Evolutionary conservation across 2,329 filamentous ascomycete species (phyloP).

Genomic region (Stemphylium beticola): DNA sequence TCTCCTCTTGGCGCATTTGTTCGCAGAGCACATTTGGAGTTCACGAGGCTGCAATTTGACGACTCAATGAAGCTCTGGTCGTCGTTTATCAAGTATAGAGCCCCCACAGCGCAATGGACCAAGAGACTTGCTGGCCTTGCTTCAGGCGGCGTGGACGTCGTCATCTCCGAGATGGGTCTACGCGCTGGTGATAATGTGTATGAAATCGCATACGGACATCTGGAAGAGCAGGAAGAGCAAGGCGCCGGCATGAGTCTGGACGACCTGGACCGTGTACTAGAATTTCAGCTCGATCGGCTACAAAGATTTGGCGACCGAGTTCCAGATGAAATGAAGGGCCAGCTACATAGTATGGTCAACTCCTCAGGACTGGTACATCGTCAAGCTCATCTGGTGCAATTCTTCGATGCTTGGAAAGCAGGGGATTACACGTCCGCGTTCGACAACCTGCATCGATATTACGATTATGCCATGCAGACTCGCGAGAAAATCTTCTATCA

Average conservation of each 20-base stretch:
- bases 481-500: conserved; percentile 87
- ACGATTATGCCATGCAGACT: conserved; percentile 93
- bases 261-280: conserved; percentile 79
- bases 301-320: conserved; percentile 85
- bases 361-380: conserved; percentile 73
- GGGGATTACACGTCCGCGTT: conserved; percentile 91
- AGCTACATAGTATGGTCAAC: conserved; percentile 71
- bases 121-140: conserved; percentile 47
- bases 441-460: conserved; percentile 91
- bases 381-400: conserved; percentile 79
- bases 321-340: conserved; percentile 73
- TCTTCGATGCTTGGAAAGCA: conserved; percentile 89
- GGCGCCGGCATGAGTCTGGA: conserved; percentile 69
- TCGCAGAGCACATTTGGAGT: conserved; percentile 78
- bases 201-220: conserved; percentile 58
- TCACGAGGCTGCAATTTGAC: conserved; percentile 78
- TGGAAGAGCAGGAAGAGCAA: conserved; percentile 50
- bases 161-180: conserved; percentile 65
- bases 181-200: conserved; percentile 57
- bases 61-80: conserved; percentile 82
- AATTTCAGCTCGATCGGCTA: conserved; percentile 87
- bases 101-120: conserved; percentile 72
- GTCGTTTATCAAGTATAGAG: conserved; percentile 78
- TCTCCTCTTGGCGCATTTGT: conserved; percentile 85
- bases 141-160: conserved; percentile 60